Evolutionary conservation across 768 basidiomycete species (phyloP).

Genomic region (Psilocybe azurescens): DNA sequence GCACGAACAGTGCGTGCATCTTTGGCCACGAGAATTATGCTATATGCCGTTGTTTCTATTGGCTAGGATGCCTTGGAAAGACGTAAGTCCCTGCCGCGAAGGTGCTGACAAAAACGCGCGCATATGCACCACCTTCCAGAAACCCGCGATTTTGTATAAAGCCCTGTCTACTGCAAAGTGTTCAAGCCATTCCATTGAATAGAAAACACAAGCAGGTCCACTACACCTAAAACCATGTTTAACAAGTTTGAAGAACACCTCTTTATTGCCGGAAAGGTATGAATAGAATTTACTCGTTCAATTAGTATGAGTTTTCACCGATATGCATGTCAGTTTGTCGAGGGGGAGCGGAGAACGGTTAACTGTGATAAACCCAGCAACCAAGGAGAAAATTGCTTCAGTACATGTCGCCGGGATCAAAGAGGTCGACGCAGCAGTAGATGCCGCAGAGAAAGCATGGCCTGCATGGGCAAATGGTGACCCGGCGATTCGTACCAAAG

Average conservation of each 20-base stretch:
- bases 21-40: too few species aligned
- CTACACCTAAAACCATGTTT: background rate
- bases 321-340: conserved; percentile 2
- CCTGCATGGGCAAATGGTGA: conserved; percentile 12
- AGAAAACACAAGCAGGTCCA: background rate
- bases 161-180: too few species aligned
- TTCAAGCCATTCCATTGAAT: too few species aligned
- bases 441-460: conserved; percentile 10
- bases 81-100: too few species aligned
- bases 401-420: conserved; percentile 6
- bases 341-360: conserved; percentile 5
- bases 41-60: too few species aligned
- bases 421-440: conserved; percentile 10
- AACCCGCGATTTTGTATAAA: too few species aligned
- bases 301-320: background rate
- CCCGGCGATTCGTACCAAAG: conserved; percentile 25
- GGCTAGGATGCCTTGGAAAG: too few species aligned
- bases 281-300: background rate
- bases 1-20: too few species aligned
- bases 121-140: too few species aligned
- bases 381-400: conserved; percentile 3
- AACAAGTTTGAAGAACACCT: conserved; percentile 4
- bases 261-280: conserved; percentile 7
- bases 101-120: too few species aligned
- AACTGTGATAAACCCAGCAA: conserved; percentile 7